These are phyloP conservation scores for Candida quercuum DNA, from an alignment of 805 yeast species.

Conservation along the genomic window DNA sequence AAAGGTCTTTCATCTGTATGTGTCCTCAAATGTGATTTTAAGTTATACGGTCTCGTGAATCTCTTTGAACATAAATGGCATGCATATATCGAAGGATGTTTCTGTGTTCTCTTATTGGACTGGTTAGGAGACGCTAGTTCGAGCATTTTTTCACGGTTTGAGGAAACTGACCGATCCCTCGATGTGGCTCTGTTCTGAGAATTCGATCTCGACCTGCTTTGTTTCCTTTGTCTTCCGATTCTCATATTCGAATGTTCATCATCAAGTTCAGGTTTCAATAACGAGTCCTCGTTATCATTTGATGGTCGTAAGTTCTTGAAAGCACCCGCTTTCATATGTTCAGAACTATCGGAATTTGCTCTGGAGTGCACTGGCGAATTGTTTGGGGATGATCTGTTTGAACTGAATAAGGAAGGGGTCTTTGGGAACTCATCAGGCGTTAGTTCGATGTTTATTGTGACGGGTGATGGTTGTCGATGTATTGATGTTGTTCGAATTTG, in stretches of 20 bases:
- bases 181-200: constrained; percentile 21
- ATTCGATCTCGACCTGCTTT: constrained; percentile 24
- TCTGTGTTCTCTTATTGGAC: constrained; percentile 52
- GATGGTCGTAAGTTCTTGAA: constrained; percentile 8
- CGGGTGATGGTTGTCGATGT: too few species aligned
- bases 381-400: constrained; percentile 29
- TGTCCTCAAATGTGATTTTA: constrained; percentile 86
- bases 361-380: constrained; percentile 32
- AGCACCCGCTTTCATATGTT: constrained; percentile 19
- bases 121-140: constrained; percentile 59
- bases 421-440: constrained; percentile 38
- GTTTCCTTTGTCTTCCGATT: constrained; percentile 32
- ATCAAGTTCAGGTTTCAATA: constrained; percentile 16
- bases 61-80: constrained; percentile 82
- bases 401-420: constrained; percentile 54
- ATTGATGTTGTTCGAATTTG: too few species aligned
- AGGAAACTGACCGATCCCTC: constrained; percentile 25
- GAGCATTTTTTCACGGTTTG: constrained; percentile 47
- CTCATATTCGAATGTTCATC: constrained; percentile 16
- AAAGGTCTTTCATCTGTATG: constrained; percentile 84
- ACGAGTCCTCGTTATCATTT: constrained; percentile 6
- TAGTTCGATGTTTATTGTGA: constrained; percentile 26
- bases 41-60: constrained; percentile 89
- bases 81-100: constrained; percentile 67
- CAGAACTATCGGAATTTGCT: constrained; percentile 24